Evolutionary conservation across 805 yeast species (phyloP).

Genomic region (Metschnikowia vanudenii): DNA sequence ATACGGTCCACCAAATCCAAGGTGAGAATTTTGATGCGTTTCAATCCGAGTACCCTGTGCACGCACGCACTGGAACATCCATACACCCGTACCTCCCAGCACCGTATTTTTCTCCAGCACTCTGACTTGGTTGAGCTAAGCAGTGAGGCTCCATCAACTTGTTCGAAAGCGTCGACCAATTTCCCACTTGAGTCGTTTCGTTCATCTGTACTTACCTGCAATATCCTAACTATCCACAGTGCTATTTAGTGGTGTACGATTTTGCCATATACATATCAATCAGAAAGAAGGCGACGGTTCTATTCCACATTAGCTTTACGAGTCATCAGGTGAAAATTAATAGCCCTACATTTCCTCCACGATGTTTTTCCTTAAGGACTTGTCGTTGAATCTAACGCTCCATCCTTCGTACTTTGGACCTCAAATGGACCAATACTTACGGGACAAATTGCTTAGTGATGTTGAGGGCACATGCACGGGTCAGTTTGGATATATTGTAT

Average conservation of each 20-base stretch:
- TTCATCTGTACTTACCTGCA: neutral
- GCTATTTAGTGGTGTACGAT: neutral
- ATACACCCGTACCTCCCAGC: neutral
- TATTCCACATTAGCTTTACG: neutral
- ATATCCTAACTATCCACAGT: neutral
- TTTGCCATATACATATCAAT: no score
- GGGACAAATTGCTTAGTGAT: conserved; percentile 87
- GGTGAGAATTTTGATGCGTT: conserved; percentile 5
- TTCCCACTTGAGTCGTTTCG: conserved; percentile 1
- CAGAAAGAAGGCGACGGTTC: no score
- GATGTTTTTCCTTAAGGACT: conserved; percentile 66
- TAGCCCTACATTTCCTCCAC: neutral
- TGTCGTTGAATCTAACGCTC: conserved; percentile 84
- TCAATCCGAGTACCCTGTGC: neutral
- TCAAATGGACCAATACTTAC: conserved; percentile 89
- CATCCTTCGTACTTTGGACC: conserved; percentile 99
- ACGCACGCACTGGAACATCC: neutral
- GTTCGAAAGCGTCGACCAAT: conserved; percentile 2
- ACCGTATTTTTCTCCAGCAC: neutral
- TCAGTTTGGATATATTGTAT: conserved; percentile 94
- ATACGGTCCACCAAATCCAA: neutral
- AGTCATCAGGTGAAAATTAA: neutral
- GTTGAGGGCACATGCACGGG: conserved; percentile 99
- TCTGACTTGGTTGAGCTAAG: neutral
- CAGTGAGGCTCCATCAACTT: neutral